Percentiles rank a stretch among this genome's conserved stretches.
phyloP scores from a whole-genome alignment of 495 filamentous ascomycete species.

The Xylaria intraflava region DNA sequence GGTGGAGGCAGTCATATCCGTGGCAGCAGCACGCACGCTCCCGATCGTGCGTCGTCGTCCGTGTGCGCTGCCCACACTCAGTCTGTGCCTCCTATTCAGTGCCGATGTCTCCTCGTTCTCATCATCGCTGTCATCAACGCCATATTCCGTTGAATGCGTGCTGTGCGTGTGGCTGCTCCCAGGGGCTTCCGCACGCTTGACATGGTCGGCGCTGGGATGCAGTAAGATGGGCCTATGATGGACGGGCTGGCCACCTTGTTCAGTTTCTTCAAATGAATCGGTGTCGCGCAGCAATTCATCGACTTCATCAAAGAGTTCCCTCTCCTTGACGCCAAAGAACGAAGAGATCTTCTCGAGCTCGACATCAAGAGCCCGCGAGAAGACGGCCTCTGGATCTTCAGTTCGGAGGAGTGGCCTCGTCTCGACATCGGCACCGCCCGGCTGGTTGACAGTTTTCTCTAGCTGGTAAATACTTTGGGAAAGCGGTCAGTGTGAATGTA shows the following conservation, averaged over 20 bases:
- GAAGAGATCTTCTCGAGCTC: slow-evolving; percentile 90
- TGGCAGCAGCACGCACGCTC: slow-evolving; percentile 38
- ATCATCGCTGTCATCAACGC: slow-evolving; percentile 51
- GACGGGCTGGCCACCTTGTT: slow-evolving; percentile 51
- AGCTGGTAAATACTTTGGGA: slow-evolving; percentile 73
- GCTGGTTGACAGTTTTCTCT: slow-evolving; percentile 67
- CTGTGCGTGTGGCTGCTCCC: slow-evolving; percentile 32
- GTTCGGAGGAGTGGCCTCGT: slow-evolving; percentile 70
- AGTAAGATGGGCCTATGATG: slow-evolving; percentile 10
- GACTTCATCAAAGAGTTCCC: slow-evolving; percentile 74
- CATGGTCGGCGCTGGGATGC: slow-evolving; percentile 37
- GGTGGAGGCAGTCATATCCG: slow-evolving; percentile 51
- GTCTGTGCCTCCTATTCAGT: slow-evolving; percentile 38
- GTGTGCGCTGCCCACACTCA: slow-evolving; percentile 23
- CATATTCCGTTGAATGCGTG: slow-evolving; percentile 42
- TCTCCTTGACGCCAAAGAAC: slow-evolving; percentile 83
- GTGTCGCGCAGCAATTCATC: slow-evolving; percentile 69
- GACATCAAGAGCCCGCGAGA: slow-evolving; percentile 71
- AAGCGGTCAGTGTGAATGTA: not conserved
- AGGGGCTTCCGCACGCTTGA: slow-evolving; percentile 18
- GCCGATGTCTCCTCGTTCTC: slow-evolving; percentile 61
- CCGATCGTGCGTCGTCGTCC: slow-evolving; percentile 33
- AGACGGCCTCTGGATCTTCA: slow-evolving; percentile 69
- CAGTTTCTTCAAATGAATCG: slow-evolving; percentile 60
- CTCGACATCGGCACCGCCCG: slow-evolving; percentile 60